A percentile compares a stretch with the other conserved stretches of the same genome.
Conservation (phyloP, 163 green algal species). For the Prototheca cutis region DNA sequence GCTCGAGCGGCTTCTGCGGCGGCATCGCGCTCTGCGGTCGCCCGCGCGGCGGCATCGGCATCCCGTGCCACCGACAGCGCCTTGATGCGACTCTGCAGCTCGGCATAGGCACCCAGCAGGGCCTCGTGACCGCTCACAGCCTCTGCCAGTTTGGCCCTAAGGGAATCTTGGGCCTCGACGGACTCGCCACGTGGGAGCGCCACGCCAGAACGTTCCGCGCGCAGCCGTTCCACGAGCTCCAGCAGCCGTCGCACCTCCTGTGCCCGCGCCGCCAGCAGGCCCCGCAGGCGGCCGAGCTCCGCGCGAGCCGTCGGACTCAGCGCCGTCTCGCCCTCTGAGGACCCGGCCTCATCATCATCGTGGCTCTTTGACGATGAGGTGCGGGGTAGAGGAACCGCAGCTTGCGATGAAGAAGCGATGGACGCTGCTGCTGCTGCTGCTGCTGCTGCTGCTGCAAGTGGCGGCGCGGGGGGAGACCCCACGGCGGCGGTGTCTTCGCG, state of each 20-base stretch:
- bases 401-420: too few species aligned
- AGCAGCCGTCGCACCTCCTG: conserved; percentile 3
- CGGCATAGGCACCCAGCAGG: conserved; percentile 1
- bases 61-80: conserved; percentile 2
- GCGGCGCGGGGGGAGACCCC: too few species aligned
- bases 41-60: neutral
- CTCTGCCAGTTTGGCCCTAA: neutral
- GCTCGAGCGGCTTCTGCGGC: neutral
- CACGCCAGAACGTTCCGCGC: neutral
- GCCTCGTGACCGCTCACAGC: neutral
- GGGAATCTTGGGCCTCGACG: neutral
- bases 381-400: too few species aligned
- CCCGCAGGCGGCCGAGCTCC: neutral
- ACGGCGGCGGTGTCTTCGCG: too few species aligned
- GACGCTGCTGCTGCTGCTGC: too few species aligned
- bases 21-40: neutral
- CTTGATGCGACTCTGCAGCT: conserved; percentile 3
- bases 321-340: too few species aligned
- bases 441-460: too few species aligned
- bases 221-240: neutral
- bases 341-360: too few species aligned
- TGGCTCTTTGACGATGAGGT: too few species aligned
- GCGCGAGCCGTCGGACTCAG: too few species aligned
- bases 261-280: neutral
- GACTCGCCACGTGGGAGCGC: neutral